phyloP scores from a whole-genome alignment of 139 green algal genomes.

The Chlamydomonas sphaeroides region DNA sequence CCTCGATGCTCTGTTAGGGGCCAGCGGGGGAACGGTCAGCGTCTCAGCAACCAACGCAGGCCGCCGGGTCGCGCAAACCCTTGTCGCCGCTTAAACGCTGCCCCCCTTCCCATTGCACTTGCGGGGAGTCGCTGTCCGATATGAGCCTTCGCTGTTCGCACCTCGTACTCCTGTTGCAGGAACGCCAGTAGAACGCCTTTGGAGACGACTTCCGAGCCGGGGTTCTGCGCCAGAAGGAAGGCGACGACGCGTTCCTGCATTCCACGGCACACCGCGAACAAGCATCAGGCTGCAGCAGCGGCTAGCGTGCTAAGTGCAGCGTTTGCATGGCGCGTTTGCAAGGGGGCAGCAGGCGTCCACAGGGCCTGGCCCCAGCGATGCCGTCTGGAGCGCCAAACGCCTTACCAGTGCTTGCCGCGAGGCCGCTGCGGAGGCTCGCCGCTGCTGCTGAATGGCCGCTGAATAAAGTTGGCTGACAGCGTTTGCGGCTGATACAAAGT shows the following conservation, averaged over 20 bases:
- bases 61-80: no score
- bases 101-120: no score
- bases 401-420: constrained; percentile 69
- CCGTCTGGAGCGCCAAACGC: no score
- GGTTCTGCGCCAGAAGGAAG: constrained; percentile 67
- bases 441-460: constrained; percentile 64
- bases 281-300: no score
- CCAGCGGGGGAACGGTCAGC: no score
- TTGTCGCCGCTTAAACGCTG: no score
- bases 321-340: neutral
- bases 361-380: no score
- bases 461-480: constrained; percentile 73
- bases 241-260: constrained; percentile 67
- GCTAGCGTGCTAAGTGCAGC: no score
- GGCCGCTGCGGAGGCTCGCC: constrained; percentile 56
- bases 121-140: no score
- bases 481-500: constrained; percentile 78
- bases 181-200: constrained; percentile 70
- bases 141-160: neutral
- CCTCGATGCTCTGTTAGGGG: constrained; percentile 48
- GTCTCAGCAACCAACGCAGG: no score
- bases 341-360: no score
- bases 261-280: no score
- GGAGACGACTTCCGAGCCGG: constrained; percentile 53
- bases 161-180: constrained; percentile 79